phyloP scores from a whole-genome alignment of 768 basidiomycete genomes.

The Paxillus rubicundulus region DNA sequence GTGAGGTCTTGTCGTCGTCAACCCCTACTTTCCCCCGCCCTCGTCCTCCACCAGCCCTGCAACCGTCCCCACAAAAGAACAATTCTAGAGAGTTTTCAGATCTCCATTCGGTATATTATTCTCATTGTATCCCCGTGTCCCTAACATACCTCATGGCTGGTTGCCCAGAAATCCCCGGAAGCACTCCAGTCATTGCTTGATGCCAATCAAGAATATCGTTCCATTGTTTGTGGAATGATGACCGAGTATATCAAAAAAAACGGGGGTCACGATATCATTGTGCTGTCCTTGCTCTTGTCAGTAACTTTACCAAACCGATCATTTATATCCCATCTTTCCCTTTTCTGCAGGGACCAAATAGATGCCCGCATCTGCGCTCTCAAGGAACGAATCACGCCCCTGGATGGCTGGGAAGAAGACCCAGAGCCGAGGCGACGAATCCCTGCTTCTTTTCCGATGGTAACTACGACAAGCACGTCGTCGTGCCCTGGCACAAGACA shows the following conservation, averaged over 20 bases:
- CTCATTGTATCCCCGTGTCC: neutral
- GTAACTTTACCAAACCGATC: neutral
- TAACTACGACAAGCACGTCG: neutral
- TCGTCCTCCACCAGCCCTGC: neutral
- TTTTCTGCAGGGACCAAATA: constrained; percentile 31
- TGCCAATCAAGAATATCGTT: constrained; percentile 15
- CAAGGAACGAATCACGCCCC: constrained; percentile 31
- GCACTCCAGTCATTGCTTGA: constrained; percentile 28
- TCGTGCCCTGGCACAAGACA: neutral
- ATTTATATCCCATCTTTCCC: neutral
- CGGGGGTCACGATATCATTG: constrained; percentile 34
- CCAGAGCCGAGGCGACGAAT: neutral
- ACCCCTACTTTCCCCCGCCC: constrained; percentile 1
- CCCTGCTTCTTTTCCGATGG: constrained; percentile 1
- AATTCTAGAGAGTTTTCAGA: constrained; percentile 10
- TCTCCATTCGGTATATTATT: constrained; percentile 12
- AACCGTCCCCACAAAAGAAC: constrained; percentile 7
- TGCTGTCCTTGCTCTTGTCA: constrained; percentile 43
- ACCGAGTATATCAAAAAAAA: constrained; percentile 22
- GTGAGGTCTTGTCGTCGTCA: neutral
- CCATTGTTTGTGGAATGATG: constrained; percentile 23
- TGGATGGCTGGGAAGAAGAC: constrained; percentile 2
- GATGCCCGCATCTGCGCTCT: constrained; percentile 40
- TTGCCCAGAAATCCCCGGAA: constrained; percentile 24
- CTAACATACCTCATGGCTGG: neutral